Base-by-base conservation (phyloP, 225 moss, liverwort and hornwort species). In the Lunularia cruciata region DNA sequence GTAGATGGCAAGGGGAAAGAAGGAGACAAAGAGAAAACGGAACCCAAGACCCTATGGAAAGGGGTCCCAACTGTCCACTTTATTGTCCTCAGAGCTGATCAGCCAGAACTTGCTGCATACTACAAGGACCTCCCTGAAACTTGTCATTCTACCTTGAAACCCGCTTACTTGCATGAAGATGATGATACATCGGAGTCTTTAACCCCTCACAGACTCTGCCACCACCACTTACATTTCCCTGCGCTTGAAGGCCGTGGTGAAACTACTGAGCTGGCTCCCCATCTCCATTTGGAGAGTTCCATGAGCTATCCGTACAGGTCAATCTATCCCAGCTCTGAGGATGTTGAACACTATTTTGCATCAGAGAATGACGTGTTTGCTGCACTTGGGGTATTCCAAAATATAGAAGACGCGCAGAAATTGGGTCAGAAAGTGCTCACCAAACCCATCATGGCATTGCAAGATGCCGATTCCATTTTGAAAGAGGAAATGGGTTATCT, bases 221-320 rank as follows among this genome's bases (percentile, higher is more conserved):
- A 81, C 28, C 77, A 74, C 36, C 70, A 71, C 37, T 67, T 77
- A 19, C 81, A 77, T 38, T 77, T 77, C 7, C 77, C 81, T 16
- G 38, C 67, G 12, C 75, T 77, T 33, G 81, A 81, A 58, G 74
- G 81, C 1, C 31, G 13, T 10, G 54, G 71, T 33, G 25, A 48
- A 37, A 28, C 65, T 47, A 66, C 34, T 36, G 74, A 77, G 32
- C 23, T 74, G 5, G 74, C 60, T 37, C 60, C 61, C 10, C 90
- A 90, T 68, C 66, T 88, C 36, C 58, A 53, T 60, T n/a, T 89
- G 43, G 78, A 37, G 42, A 80, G 68, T 53, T 84, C 81, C 56
- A 75, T 76, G 57, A 84, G 83, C 40, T 94, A 91, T 68, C 90
- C 94, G 23, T 94, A 88, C 83, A 76, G 72, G 57, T 77, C 81